Evolutionary conservation across 768 basidiomycete species (phyloP), one percentile per base, ranked within the genome.

Genomic region (Rhodotorula kratochvilovae): DNA sequence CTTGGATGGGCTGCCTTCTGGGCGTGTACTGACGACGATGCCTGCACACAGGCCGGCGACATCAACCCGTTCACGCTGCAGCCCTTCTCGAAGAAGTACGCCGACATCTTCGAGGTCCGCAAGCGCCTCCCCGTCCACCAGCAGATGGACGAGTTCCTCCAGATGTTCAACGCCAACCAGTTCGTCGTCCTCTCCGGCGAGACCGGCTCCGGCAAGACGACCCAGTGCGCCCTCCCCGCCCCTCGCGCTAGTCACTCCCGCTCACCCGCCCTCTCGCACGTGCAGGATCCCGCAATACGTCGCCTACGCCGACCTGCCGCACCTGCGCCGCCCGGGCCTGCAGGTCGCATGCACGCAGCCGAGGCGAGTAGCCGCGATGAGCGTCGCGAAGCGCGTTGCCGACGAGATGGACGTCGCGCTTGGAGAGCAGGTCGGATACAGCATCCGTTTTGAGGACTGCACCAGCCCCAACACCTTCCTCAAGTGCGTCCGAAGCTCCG

Each of bases 381-480:
- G 90, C 25, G 95, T 97, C 4, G 95, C 95, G 31, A 94, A 95
- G 80, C 93, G 95, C 82, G 95, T 99, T 3, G 93, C 95, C 10
- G 95, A 98, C 78, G 95, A 98, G 81, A 94, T 98, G 92, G 95
- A 98, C 80, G 91, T 99, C 10, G 85, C 88, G 80, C 88, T 99
- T 3, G 95, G 95, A 43, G 88, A 90, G 77, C 89, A 97, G 73
- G 95, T 98, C 72, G 95, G 95, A 66, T 99, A 99, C 81, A 92
- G 91, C 8, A 97, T 97, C 78, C 91, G 95, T 80, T 99, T 98
- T 80, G 95, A 99, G 81, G 96, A 98, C 80, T 89, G 92, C 90
- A 90, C 95, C 54, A 86, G 87, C 1, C 89, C 90, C 1, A 90
- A 89, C 43, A 98, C 96, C 0, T 96, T 99, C 81, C 84, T 99